Conservation (phyloP, 495 filamentous ascomycete genomes). For the Neurospora sp. region DNA sequence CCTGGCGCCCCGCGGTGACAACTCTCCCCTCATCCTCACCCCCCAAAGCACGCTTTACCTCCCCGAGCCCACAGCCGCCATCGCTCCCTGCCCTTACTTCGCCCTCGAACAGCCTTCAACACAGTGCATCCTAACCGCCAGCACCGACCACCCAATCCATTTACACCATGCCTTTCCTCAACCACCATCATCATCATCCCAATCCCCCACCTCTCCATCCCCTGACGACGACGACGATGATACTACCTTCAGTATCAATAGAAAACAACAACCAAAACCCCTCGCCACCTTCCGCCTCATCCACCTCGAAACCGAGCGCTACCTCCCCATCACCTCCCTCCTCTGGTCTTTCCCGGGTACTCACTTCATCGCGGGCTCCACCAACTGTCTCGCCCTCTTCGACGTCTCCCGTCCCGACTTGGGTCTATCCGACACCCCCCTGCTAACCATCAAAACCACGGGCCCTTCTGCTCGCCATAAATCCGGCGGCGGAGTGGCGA, state of each 20-base stretch:
- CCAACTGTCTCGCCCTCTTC: conserved; percentile 65
- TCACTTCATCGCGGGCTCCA: conserved; percentile 62
- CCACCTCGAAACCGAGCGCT: conserved; percentile 65
- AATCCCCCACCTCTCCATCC: neutral
- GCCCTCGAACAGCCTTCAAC: conserved; percentile 53
- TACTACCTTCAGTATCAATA: conserved; percentile 1
- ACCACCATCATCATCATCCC: neutral
- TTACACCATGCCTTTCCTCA: conserved; percentile 39
- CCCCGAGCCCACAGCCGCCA: conserved; percentile 61
- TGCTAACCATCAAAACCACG: conserved; percentile 49
- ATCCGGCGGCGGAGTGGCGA: conserved; percentile 45
- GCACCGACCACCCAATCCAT: conserved; percentile 64
- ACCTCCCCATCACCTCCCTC: conserved; percentile 66
- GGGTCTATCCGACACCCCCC: conserved; percentile 36
- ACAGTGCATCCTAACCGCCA: conserved; percentile 57
- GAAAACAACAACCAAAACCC: conserved; percentile 23
- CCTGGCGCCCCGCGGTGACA: conserved; percentile 36
- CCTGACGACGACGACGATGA: neutral
- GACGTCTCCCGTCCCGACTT: conserved; percentile 59
- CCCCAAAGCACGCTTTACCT: conserved; percentile 52
- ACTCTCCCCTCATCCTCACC: conserved; percentile 36
- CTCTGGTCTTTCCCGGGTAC: conserved; percentile 52
- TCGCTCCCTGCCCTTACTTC: conserved; percentile 65
- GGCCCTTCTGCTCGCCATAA: conserved; percentile 64
- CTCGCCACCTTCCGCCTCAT: conserved; percentile 60